Percentiles rank a stretch among this genome's conserved stretches.
phyloP scores from a whole-genome alignment of 2,329 filamentous ascomycete genomes.

The Pestalotiopsis sp. region DNA sequence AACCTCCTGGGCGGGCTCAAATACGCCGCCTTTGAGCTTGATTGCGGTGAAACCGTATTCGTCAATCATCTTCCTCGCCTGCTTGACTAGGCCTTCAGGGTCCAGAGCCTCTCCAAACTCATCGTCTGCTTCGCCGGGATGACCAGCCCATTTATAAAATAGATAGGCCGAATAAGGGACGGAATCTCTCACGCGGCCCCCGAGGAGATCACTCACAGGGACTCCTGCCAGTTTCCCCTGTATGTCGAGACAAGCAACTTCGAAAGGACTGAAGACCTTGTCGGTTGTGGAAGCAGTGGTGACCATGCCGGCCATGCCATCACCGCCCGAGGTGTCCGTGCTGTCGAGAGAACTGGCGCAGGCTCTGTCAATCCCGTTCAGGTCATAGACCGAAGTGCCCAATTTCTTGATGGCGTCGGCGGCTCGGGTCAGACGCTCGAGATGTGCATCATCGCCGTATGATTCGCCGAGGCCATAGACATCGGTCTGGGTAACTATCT shows the following conservation, averaged over 20 bases:
- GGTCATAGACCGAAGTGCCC: conserved; percentile 27
- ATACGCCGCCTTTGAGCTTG: conserved; percentile 46
- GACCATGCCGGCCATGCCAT: conserved; percentile 39
- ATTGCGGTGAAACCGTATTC: conserved; percentile 46
- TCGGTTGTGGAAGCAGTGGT: conserved; percentile 42
- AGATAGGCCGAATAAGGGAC: conserved; percentile 46
- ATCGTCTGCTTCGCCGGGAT: conserved; percentile 40
- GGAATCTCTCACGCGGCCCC: conserved; percentile 39
- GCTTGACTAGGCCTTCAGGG: conserved; percentile 34
- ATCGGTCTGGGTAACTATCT: conserved; percentile 34
- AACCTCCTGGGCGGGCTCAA: conserved; percentile 40
- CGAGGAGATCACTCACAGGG: conserved; percentile 41
- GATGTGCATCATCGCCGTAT: conserved; percentile 41
- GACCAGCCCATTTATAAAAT: conserved; percentile 46
- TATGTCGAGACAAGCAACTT: conserved; percentile 44
- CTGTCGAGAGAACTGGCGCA: conserved; percentile 23
- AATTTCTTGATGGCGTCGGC: conserved; percentile 32
- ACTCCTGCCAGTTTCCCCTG: conserved; percentile 42
- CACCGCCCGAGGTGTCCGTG: conserved; percentile 25
- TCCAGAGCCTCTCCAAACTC: conserved; percentile 42
- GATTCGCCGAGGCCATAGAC: conserved; percentile 42
- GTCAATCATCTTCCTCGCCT: conserved; percentile 39
- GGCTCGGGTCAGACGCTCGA: conserved; percentile 34
- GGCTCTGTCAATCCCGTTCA: conserved; percentile 27
- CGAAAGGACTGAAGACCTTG: conserved; percentile 45